Percentiles rank a stretch among this genome's conserved stretches.
Conservation (phyloP, 805 yeast genomes). For the Torulaspora franciscae region DNA sequence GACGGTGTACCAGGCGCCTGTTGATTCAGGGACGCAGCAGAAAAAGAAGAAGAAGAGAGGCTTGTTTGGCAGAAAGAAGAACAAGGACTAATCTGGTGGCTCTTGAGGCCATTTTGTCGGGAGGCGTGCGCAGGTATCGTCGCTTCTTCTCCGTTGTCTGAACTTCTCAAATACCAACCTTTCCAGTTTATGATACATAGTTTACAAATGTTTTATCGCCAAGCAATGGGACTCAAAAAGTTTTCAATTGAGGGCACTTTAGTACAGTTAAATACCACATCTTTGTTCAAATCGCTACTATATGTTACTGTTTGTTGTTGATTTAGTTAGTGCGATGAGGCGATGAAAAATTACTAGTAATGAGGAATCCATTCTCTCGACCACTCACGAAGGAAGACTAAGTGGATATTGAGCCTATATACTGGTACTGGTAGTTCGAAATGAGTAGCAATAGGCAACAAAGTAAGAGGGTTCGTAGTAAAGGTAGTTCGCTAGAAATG, state of each 20-base stretch:
- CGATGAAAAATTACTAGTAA: constrained; percentile 1
- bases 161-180: neutral
- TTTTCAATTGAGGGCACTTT: too few relatives aligned
- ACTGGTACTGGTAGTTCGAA: neutral
- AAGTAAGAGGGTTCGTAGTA: constrained; percentile 15
- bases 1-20: constrained; percentile 56
- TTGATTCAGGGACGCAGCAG: constrained; percentile 27
- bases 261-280: too few relatives aligned
- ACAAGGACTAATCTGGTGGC: constrained; percentile 4
- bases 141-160: constrained; percentile 2
- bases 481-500: constrained; percentile 35
- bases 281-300: too few relatives aligned
- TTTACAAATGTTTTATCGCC: neutral
- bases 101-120: neutral
- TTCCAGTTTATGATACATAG: neutral
- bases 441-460: constrained; percentile 8
- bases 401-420: neutral
- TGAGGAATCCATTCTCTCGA: too few relatives aligned
- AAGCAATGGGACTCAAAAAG: neutral
- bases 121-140: constrained; percentile 9
- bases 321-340: constrained; percentile 3
- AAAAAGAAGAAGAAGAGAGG: constrained; percentile 76
- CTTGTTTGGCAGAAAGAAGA: constrained; percentile 66
- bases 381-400: too few relatives aligned
- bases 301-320: neutral